Evolutionary conservation across 108 stramenopile genomes (phyloP), one percentile per base, ranked within the genome.

Genomic region (Seminavis robusta): DNA sequence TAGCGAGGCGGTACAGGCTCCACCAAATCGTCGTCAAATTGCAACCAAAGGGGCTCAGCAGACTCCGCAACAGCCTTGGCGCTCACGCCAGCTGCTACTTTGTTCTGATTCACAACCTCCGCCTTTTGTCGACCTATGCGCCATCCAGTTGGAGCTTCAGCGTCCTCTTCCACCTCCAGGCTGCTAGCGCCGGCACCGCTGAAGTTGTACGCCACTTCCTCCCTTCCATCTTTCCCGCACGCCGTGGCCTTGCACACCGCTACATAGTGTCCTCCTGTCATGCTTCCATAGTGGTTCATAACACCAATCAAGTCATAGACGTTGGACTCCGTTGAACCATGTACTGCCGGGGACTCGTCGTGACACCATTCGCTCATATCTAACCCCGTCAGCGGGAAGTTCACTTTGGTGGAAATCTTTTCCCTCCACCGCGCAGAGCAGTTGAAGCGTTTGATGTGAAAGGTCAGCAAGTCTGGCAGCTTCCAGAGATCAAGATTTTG

Each of bases 181-280:
- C 49, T 63, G 32, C 42, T 56, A 26, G 63, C 55, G 28, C 79
- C 84, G 0, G 55, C 60, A 33, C 83, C 93, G 50, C 77, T 75
- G 52, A 91, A 92, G 42, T 67, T 67, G 62, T 84, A 73, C 0
- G 83, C 86, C 20, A 90, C 90, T 59, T 92, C 93, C 73, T 94
- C 92, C 33, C 63, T 67, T 23, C 94, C 96, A 36, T 92, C 91
- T 32, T 69, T 59, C 51, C 85, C 70, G 43, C 94, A 95, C 0
- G 84, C 59, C 24, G 88, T 83, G 28, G 90, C 92, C 47, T 90
- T 88, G 68, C 93, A 96, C 42, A 67, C 75, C 3, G 97, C 92
- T n/a, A 96, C 91, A 59, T 99, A 99, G 69, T 99, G 98, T 1
- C 98, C 98, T 19, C 95, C 93, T 0, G 84, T 89, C 75, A 97